Percentiles rank a stretch among this genome's conserved stretches.
Evolutionary conservation across 2,329 filamentous ascomycete genomes (phyloP).

Genomic region (Nemania sp.): DNA sequence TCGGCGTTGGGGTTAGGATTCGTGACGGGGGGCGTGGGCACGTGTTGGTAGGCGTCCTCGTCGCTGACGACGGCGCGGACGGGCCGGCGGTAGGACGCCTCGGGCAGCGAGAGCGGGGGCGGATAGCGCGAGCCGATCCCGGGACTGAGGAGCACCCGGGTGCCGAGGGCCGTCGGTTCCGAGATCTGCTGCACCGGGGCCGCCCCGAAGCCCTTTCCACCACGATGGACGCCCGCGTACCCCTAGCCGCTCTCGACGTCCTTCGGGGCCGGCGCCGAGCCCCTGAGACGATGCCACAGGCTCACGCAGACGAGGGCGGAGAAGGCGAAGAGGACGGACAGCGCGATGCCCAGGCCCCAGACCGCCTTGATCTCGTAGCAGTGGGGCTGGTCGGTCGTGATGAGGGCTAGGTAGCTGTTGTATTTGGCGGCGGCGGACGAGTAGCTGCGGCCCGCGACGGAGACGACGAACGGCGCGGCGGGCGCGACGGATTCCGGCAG

Average conservation of each 20-base stretch:
- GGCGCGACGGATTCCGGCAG: constrained; percentile 47
- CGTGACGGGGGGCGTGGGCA: constrained; percentile 30
- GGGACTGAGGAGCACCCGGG: constrained; percentile 31
- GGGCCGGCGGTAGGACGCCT: constrained; percentile 34
- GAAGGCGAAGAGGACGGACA: constrained; percentile 73
- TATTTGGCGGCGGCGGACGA: constrained; percentile 34
- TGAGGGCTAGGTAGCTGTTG: constrained; percentile 52
- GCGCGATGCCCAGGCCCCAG: constrained; percentile 82
- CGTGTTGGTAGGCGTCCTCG: constrained; percentile 30
- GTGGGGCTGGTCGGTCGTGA: constrained; percentile 60
- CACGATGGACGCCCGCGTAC: constrained; percentile 51
- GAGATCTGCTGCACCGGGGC: constrained; percentile 31
- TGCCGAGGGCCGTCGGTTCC: constrained; percentile 35
- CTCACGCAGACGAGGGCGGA: constrained; percentile 62
- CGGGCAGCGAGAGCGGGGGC: constrained; percentile 32
- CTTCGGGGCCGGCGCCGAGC: constrained; percentile 47
- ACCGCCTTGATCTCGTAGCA: constrained; percentile 86
- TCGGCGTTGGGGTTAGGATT: constrained; percentile 17
- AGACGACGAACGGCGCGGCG: constrained; percentile 44
- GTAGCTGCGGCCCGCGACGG: constrained; percentile 33
- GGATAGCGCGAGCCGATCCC: constrained; percentile 32
- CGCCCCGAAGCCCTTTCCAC: constrained; percentile 18
- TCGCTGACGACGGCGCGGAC: constrained; percentile 32
- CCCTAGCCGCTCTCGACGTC: constrained; percentile 54
- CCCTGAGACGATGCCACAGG: constrained; percentile 65